Conservation (phyloP, 345 rosid species). For the Corymbia maculata region DNA sequence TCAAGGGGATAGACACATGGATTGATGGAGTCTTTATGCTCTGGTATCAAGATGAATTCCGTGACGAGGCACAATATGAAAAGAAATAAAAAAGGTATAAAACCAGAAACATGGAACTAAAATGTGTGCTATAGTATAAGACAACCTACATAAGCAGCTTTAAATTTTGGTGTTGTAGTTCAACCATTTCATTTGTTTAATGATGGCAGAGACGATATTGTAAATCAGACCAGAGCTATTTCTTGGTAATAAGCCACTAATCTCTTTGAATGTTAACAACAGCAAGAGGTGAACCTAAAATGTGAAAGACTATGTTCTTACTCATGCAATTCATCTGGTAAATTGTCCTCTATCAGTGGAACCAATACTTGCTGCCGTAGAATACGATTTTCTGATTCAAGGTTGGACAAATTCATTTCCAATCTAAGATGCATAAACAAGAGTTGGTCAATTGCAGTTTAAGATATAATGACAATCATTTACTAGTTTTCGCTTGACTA, state of each 20-base stretch:
- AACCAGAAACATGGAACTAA: neutral
- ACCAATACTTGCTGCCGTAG: slow-evolving; percentile 93
- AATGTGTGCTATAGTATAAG: neutral
- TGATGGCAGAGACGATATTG: neutral
- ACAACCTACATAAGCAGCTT: neutral
- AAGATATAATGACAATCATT: neutral
- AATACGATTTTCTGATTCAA: slow-evolving; percentile 94
- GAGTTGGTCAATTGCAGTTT: neutral
- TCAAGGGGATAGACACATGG: neutral
- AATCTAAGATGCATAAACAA: slow-evolving; percentile 32
- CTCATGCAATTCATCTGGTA: slow-evolving; percentile 44
- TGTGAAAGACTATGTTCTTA: slow-evolving; percentile 16
- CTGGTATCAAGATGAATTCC: neutral
- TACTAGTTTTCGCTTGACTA: neutral
- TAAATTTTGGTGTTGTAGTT: neutral
- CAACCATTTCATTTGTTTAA: neutral
- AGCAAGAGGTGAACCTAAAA: neutral
- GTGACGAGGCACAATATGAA: neutral
- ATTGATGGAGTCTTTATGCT: neutral
- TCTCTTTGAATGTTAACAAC: neutral
- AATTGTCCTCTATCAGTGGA: slow-evolving; percentile 72
- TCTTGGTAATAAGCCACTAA: neutral
- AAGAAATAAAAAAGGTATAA: neutral
- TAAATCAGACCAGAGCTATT: neutral
- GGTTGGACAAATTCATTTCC: slow-evolving; percentile 89